Evolutionary conservation across 306 rosid genomes (phyloP), one percentile per base, ranked within the genome.

Genomic region (Gastrolobium villosum): DNA sequence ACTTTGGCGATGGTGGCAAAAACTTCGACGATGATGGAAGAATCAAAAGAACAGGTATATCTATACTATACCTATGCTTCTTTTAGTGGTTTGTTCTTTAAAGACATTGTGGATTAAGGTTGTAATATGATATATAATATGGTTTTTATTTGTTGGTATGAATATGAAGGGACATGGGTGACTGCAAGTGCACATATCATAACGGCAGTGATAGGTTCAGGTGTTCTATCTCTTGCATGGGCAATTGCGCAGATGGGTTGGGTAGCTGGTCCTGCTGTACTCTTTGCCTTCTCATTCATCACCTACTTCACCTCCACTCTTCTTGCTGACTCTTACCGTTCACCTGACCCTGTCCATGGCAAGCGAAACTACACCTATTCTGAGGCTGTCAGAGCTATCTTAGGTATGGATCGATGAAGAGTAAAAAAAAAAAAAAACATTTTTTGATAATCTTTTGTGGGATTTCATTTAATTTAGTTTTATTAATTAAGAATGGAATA

Each of bases 171-270:
- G 75, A 92, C 97, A 28, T 92, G 95, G 97, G 9, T 92, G 45
- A 90, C 97, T 2, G 97, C 97, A 0, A 92, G 97, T 77, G 97
- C 97, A 1, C 96, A 92, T 6, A 92, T 90, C 14, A 90, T 92
- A 74, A 92, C 97, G 3, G 96, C 97, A 0, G 97, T 92, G 78
- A 92, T 92, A 0, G 97, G 97, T 1, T 92, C 96, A 0, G 97
- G 97, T 6, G 97, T 92, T 60, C 81, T 92, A 2, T 92, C 96
- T 0, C 76, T 92, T 41, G 93, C 96, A 4, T 92, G 96, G 96
- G 87, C 92, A 1, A 88, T 87, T 45, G 90, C 97, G 0, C 97
- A 92, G 66, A 34, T 92, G 66, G 97, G 97, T 7, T 92, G 97
- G 96, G 79, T 89, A 34, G 92, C 87, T 4, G 97, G 97, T 3